Evolutionary conservation across 2,329 filamentous ascomycete genomes (phyloP), one percentile per base, ranked within the genome.

Genomic region (Beauveria scarabaeidicola): DNA sequence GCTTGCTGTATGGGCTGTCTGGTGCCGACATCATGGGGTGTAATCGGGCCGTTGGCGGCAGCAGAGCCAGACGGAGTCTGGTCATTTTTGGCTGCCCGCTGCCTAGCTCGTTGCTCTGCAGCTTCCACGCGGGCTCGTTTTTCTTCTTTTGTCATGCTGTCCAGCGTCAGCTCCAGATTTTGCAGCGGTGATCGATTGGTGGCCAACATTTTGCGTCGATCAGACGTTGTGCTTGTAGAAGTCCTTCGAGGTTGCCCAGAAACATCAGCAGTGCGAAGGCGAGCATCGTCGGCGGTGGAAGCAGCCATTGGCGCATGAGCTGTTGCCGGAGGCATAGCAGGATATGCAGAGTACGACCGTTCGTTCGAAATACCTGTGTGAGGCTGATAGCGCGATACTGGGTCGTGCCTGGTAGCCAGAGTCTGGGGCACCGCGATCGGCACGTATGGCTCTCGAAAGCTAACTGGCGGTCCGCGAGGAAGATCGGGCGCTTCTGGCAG

Each of bases 91-190:
- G 79, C 79, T 13, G 76, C 78, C 65, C 78, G 80, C 68, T 93
- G 86, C 65, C 86, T 83, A 19, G 87, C 82, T 47, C 83, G 82
- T 65, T 85, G 80, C 71, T 97, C 93, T 6, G 91, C 91, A 67
- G 93, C 89, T 69, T 91, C 83, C 5, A 93, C 85, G 51, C 90
- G 83, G 9, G 91, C 91, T 64, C 93, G 83, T 73, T 96, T 95
- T 74, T 97, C 92, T 74, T 97, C 92, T 72, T 97, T 97, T 72
- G 89, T 96, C 73, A 97, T 93, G 74, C 89, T 91, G 72, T 88
- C 89, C 68, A 97, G 81, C 67, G 90, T 94, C 69, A 90, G 84
- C 77, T 99, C 93, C 65, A 99, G 83, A 77, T 88, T 94, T 73
- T 99, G 93, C 56, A 99, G 81, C 56, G 95, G 94, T 63, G 93